A percentile compares a stretch with the other conserved stretches of the same genome.
Conservation (phyloP, 2,329 filamentous ascomycete genomes). For the Penicillium decumbens region DNA sequence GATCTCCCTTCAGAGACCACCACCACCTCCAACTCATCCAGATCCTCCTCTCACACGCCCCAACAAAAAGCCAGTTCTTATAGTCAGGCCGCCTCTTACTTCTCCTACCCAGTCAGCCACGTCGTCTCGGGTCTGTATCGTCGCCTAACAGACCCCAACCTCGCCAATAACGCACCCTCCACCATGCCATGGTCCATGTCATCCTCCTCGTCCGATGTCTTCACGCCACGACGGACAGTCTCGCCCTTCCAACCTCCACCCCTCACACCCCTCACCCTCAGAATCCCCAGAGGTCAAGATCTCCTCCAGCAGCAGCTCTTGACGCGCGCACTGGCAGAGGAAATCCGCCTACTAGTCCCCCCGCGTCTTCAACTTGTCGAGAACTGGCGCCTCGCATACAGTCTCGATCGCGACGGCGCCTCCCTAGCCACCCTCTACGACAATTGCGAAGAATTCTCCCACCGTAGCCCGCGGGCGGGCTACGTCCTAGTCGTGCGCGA, state of each 20-base stretch:
- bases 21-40: slow-evolving; percentile 17
- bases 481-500: slow-evolving; percentile 88
- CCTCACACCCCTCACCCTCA: slow-evolving; percentile 71
- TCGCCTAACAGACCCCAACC: slow-evolving; percentile 52
- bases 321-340: slow-evolving; percentile 72
- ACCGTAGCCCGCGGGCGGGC: slow-evolving; percentile 65
- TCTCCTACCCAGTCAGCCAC: slow-evolving; percentile 50
- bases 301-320: slow-evolving; percentile 60
- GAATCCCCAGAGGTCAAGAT: slow-evolving; percentile 49
- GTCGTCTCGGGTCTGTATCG: slow-evolving; percentile 62
- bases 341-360: slow-evolving; percentile 84
- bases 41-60: slow-evolving; percentile 23
- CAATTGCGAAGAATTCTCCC: slow-evolving; percentile 63
- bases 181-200: slow-evolving; percentile 39
- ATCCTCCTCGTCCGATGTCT: slow-evolving; percentile 34
- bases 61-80: slow-evolving; percentile 22
- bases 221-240: slow-evolving; percentile 53
- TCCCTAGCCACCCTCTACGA: slow-evolving; percentile 82
- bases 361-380: slow-evolving; percentile 82
- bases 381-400: slow-evolving; percentile 81
- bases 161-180: slow-evolving; percentile 16
- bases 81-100: slow-evolving; percentile 42
- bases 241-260: slow-evolving; percentile 86
- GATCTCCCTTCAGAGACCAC: slow-evolving; percentile 12
- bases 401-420: slow-evolving; percentile 85